phyloP scores from a whole-genome alignment of 148 eudicot genomes.

The Rhododendron williamsianum region DNA sequence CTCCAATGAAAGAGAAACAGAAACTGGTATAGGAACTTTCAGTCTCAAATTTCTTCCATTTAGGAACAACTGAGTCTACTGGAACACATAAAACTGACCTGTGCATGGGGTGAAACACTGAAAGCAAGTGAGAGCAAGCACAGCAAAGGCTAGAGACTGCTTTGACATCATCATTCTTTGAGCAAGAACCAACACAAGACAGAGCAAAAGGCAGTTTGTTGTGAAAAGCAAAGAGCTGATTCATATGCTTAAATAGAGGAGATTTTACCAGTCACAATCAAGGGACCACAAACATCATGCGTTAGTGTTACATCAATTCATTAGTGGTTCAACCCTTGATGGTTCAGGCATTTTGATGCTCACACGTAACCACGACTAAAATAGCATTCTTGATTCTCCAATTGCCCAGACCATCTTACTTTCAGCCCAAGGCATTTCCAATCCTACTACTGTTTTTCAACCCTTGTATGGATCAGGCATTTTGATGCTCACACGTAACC shows the following conservation, averaged over 20 bases:
- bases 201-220: background rate
- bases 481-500: background rate
- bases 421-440: background rate
- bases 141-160: background rate
- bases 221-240: background rate
- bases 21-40: background rate
- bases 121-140: constrained; percentile 1
- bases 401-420: background rate
- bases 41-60: background rate
- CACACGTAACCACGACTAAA: background rate
- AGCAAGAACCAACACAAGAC: background rate
- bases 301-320: background rate
- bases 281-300: background rate
- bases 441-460: too few species aligned
- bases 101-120: background rate
- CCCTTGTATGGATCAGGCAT: background rate
- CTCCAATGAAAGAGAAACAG: background rate
- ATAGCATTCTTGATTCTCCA: background rate
- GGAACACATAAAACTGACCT: background rate
- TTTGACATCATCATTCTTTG: background rate
- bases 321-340: background rate
- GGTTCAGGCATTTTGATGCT: background rate
- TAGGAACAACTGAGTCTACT: background rate
- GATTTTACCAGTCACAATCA: background rate
- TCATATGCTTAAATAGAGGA: background rate